These are phyloP conservation scores for Candida labiduridarum DNA, from an alignment of 1,139 yeast genomes.

Conservation along the genomic window DNA sequence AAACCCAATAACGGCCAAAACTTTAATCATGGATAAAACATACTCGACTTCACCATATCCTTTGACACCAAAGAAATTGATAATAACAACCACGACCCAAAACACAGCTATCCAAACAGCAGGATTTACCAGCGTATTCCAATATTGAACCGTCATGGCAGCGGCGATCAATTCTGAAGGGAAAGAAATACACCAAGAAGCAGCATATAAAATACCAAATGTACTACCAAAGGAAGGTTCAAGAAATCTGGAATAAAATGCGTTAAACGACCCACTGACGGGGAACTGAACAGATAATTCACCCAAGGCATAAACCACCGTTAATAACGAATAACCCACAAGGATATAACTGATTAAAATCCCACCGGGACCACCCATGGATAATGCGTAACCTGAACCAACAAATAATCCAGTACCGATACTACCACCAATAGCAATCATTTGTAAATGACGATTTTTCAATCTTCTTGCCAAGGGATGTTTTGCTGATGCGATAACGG, in stretches of 20 bases:
- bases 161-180: conserved; percentile 51
- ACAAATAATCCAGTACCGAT: conserved; percentile 57
- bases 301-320: conserved; percentile 61
- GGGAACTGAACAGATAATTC: conserved; percentile 65
- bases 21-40: conserved; percentile 42
- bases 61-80: conserved; percentile 46
- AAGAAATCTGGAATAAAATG: conserved; percentile 58
- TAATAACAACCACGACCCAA: conserved; percentile 36
- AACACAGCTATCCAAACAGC: conserved; percentile 49
- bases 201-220: conserved; percentile 42
- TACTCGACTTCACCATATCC: conserved; percentile 53
- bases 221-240: conserved; percentile 67
- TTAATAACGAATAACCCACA: conserved; percentile 47
- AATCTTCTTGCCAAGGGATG: conserved; percentile 41
- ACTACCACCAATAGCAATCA: conserved; percentile 50
- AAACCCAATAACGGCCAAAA: conserved; percentile 46
- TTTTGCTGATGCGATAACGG: conserved; percentile 40
- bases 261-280: conserved; percentile 61
- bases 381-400: conserved; percentile 70
- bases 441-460: conserved; percentile 43
- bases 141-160: conserved; percentile 43
- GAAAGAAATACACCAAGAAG: conserved; percentile 46
- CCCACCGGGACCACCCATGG: conserved; percentile 71
- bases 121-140: conserved; percentile 40
- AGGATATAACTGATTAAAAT: conserved; percentile 53